Percentiles rank a stretch among this genome's conserved stretches.
Evolutionary conservation across 2,329 filamentous ascomycete species (phyloP).

Genomic region (Cladobotryum mycophilum): DNA sequence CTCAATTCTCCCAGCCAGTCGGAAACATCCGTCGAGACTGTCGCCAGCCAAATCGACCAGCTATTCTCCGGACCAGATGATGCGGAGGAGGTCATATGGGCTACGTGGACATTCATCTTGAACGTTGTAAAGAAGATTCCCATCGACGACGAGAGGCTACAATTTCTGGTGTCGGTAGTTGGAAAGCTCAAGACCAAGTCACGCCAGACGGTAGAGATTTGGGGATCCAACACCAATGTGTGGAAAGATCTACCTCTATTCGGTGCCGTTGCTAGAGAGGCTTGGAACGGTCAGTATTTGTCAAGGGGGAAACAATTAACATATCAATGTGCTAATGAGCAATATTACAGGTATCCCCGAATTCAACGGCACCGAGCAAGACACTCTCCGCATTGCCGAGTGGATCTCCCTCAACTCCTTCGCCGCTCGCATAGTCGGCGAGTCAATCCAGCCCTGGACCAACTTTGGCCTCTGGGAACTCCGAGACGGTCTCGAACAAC

Average conservation of each 20-base stretch:
- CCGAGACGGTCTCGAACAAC: constrained; percentile 25
- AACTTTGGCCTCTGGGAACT: constrained; percentile 26
- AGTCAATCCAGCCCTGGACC: constrained; percentile 16
- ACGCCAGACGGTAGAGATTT: constrained; percentile 21
- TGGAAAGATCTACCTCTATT: constrained; percentile 28
- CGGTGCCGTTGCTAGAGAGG: constrained; percentile 23
- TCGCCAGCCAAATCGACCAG: constrained; percentile 20
- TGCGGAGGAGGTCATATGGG: constrained; percentile 23
- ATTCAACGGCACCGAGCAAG: constrained; percentile 18
- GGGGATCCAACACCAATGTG: constrained; percentile 19
- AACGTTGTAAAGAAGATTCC: constrained; percentile 20
- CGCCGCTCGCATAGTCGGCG: constrained; percentile 24
- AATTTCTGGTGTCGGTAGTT: constrained; percentile 19
- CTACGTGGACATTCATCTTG: constrained; percentile 23
- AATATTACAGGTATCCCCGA: constrained; percentile 17
- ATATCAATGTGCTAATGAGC: not conserved
- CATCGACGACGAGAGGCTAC: constrained; percentile 20
- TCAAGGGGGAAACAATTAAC: no score
- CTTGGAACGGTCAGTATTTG: constrained; percentile 22
- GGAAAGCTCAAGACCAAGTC: constrained; percentile 18
- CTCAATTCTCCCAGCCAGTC: constrained; percentile 13
- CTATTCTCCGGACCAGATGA: constrained; percentile 17
- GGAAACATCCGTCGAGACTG: constrained; percentile 14
- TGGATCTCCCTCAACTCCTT: constrained; percentile 30
- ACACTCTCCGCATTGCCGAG: constrained; percentile 15